Conservation (phyloP, 2,329 filamentous ascomycete species). For the Blastomyces gilchristii region DNA sequence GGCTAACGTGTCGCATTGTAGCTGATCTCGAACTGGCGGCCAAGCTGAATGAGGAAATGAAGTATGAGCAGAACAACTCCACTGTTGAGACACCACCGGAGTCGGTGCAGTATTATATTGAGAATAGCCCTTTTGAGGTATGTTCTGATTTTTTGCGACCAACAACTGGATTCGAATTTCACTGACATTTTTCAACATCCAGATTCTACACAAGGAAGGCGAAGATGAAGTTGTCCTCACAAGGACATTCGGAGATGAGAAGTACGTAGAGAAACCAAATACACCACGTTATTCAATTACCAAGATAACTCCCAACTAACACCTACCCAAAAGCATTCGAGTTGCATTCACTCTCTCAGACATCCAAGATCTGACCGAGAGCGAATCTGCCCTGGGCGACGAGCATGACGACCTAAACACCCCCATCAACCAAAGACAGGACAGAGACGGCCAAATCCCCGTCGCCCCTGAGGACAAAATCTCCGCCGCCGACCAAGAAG, state of each 20-base stretch:
- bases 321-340: conserved; percentile 48
- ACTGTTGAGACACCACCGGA: conserved; percentile 60
- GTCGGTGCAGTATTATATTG: conserved; percentile 77
- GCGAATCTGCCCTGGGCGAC: conserved; percentile 46
- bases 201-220: conserved; percentile 65
- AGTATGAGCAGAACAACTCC: conserved; percentile 67
- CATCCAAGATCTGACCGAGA: conserved; percentile 56
- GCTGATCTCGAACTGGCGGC: conserved; percentile 70
- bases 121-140: conserved; percentile 75
- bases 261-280: conserved; percentile 45
- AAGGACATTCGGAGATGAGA: conserved; percentile 77
- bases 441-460: conserved; percentile 42
- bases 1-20: conserved; percentile 16
- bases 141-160: conserved; percentile 10
- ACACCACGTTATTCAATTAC: not conserved
- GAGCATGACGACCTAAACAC: conserved; percentile 49
- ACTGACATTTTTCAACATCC: not conserved
- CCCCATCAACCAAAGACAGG: conserved; percentile 46
- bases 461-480: conserved; percentile 47
- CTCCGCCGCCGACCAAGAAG: conserved; percentile 47
- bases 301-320: not conserved
- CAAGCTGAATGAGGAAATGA: conserved; percentile 76
- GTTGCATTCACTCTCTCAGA: conserved; percentile 79
- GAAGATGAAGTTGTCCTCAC: conserved; percentile 80
- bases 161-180: not conserved